phyloP scores from a whole-genome alignment of 805 yeast species.

The Metschnikowia colocasiae region DNA sequence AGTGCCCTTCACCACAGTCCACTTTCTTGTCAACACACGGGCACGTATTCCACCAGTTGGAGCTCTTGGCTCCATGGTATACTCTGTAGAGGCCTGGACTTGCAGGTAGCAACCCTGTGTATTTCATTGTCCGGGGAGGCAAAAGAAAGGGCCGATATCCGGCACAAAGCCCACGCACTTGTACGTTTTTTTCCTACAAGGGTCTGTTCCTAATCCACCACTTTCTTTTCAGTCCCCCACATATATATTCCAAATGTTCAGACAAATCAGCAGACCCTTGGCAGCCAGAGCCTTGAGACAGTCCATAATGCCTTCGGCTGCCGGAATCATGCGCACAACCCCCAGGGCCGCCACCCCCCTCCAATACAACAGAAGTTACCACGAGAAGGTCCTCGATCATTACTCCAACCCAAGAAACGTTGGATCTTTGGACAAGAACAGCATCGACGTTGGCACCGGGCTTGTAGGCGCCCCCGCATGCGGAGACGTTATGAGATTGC shows the following conservation, averaged over 20 bases:
- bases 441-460: constrained; percentile 86
- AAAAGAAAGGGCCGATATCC: not conserved
- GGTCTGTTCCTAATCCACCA: not conserved
- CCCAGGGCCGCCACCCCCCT: constrained; percentile 4
- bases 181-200: not conserved
- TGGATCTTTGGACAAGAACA: constrained; percentile 81
- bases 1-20: too few species aligned
- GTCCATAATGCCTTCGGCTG: constrained; percentile 7
- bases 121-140: not conserved
- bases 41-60: too few species aligned
- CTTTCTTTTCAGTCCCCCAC: constrained; percentile 1
- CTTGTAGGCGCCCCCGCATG: constrained; percentile 99
- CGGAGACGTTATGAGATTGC: constrained; percentile 98
- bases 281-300: constrained; percentile 11
- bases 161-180: constrained; percentile 5
- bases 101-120: too few species aligned
- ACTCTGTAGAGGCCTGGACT: too few species aligned
- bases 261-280: constrained; percentile 16
- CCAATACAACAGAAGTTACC: constrained; percentile 48
- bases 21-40: too few species aligned
- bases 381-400: constrained; percentile 92
- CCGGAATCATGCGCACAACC: constrained; percentile 9
- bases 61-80: too few species aligned
- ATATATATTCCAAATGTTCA: constrained; percentile 12
- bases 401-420: constrained; percentile 96